phyloP scores from a whole-genome alignment of 2,329 filamentous ascomycete genomes.

The Fusarium annulatum region DNA sequence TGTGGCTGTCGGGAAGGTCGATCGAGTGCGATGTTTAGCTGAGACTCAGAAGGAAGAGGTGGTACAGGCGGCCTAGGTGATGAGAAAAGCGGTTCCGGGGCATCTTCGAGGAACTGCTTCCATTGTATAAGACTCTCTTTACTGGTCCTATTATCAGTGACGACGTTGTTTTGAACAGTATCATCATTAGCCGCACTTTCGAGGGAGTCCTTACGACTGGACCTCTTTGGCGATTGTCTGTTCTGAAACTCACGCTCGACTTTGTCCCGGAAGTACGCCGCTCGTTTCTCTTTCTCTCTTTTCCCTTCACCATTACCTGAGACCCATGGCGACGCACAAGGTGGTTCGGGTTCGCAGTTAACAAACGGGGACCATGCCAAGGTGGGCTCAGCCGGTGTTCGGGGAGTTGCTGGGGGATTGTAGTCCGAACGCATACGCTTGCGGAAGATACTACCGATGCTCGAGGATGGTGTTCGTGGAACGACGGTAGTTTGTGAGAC shows the following conservation, averaged over 20 bases:
- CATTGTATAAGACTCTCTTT: slow-evolving; percentile 41
- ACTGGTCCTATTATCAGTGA: slow-evolving; percentile 26
- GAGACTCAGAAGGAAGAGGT: slow-evolving; percentile 38
- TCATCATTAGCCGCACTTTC: slow-evolving; percentile 22
- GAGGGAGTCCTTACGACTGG: slow-evolving; percentile 22
- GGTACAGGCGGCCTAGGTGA: slow-evolving; percentile 44
- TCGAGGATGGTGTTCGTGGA: slow-evolving; percentile 38
- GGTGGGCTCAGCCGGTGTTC: slow-evolving; percentile 34
- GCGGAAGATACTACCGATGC: slow-evolving; percentile 43
- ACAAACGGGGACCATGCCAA: slow-evolving; percentile 45
- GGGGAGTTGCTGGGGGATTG: slow-evolving; percentile 24
- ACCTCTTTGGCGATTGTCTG: slow-evolving; percentile 9
- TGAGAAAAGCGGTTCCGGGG: slow-evolving; percentile 39
- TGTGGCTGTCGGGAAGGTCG: slow-evolving; percentile 13
- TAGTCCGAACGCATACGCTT: slow-evolving; percentile 40
- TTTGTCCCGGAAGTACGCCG: slow-evolving; percentile 40
- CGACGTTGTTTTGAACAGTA: slow-evolving; percentile 1
- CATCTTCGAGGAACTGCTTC: slow-evolving; percentile 40
- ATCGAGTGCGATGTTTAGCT: slow-evolving; percentile 24
- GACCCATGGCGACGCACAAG: slow-evolving; percentile 40
- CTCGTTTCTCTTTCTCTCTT: slow-evolving; percentile 30
- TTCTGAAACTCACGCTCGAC: slow-evolving; percentile 24
- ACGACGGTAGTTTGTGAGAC: not conserved
- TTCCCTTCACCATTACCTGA: slow-evolving; percentile 33
- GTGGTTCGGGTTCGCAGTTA: slow-evolving; percentile 28